Base-by-base conservation (phyloP, 768 basidiomycete genomes). In the Punctularia strigosozonata region DNA sequence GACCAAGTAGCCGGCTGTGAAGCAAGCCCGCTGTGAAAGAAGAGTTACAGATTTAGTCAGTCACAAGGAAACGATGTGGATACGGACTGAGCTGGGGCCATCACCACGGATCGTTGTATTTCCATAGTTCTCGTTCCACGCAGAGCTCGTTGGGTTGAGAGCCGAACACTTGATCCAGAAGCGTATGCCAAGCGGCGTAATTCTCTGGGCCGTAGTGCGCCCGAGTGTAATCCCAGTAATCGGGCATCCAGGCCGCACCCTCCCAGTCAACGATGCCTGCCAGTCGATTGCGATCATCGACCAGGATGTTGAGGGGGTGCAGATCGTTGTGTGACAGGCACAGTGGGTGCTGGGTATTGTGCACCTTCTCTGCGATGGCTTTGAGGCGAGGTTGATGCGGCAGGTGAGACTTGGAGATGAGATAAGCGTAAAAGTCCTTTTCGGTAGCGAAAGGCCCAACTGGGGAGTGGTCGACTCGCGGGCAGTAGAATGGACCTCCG, bases 251-350 rank as follows among this genome's bases (percentile, higher is more conserved):
- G 6, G 39, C 46, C 6, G 44, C 47, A 35, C 45, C 48, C 38
- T 52, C 51, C 50, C 51, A 55, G 42, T 55, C 53, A 22, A 55
- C 38, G 10, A 55, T 26, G 15, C 49, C 53, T 28, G 48, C 45
- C 4, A 45, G 43, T 6, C 39, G 40, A n/a, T 50, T 43, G 1
- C 48, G 30, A 2, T 46, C 31, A 40, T 57, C 54, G n/a, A 56
- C 47, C 3, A 65, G 49, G 37, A 63, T 48, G 49, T 63, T 65
- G 31, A 56, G 56, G 10, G 54, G 57, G 33, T 59, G 53, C 28
- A 65, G 31, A 42, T 65, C 62, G 25, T 60, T 59, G 45, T 65
- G 63, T 25, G 49, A 49, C 46, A 64, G 46, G 37, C 36, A 33
- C n/a, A 50, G 39, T 7, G 34, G 19, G 38, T 53, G 49, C 13